Percentiles rank a stretch among this genome's conserved stretches.
phyloP scores from a whole-genome alignment of 257 asterid genomes.

The Solanum paucissectum region DNA sequence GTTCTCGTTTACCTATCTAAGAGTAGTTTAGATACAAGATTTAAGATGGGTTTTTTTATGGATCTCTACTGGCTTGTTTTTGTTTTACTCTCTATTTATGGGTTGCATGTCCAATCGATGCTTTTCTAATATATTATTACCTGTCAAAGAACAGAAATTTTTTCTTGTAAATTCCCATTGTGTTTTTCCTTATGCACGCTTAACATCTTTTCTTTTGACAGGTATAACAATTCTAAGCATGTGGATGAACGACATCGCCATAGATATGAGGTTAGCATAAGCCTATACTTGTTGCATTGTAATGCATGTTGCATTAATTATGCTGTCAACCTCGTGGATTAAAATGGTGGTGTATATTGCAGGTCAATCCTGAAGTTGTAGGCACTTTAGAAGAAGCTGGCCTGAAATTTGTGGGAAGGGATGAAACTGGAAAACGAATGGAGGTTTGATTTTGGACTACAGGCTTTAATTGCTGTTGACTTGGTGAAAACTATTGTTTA shows the following conservation, averaged over 20 bases:
- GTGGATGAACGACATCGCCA: conserved; percentile 93
- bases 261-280: conserved; percentile 72
- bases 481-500: background rate
- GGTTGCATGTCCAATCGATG: background rate
- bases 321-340: background rate
- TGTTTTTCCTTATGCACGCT: background rate
- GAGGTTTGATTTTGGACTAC: conserved; percentile 49
- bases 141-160: background rate
- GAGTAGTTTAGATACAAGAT: background rate
- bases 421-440: conserved; percentile 84
- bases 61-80: background rate
- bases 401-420: conserved; percentile 83
- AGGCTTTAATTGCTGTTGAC: background rate
- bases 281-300: background rate
- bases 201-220: conserved; percentile 13
- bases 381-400: conserved; percentile 62
- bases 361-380: conserved; percentile 88
- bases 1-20: background rate
- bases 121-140: background rate
- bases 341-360: conserved; percentile 8
- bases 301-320: background rate
- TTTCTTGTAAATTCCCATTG: background rate
- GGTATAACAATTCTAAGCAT: conserved; percentile 57
- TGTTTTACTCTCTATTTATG: background rate
- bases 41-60: background rate